A percentile compares a stretch with the other conserved stretches of the same genome.
phyloP scores from a whole-genome alignment of 306 rosid genomes.

The Pterocarpus macrocarpus region DNA sequence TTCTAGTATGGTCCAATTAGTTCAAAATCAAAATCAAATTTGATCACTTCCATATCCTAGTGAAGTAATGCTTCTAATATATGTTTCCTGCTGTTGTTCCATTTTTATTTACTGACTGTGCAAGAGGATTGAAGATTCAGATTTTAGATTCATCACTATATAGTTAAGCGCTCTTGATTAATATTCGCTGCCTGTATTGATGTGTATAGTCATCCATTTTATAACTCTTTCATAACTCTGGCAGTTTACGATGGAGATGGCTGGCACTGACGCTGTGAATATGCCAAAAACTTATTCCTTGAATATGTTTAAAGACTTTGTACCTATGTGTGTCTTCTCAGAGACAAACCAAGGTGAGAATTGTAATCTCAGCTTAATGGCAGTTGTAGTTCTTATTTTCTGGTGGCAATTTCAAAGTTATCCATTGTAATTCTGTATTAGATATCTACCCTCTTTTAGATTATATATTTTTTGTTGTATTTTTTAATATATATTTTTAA shows the following conservation, averaged over 20 bases:
- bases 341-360: conserved; percentile 88
- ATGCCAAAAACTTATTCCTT: conserved; percentile 75
- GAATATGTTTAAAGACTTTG: conserved; percentile 92
- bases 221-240: conserved; percentile 40
- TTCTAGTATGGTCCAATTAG: too few relatives aligned
- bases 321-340: conserved; percentile 94
- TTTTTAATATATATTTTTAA: not conserved
- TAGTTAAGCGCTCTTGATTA: conserved; percentile 11
- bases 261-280: conserved; percentile 67
- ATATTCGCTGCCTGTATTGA: conserved; percentile 26
- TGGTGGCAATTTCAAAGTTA: conserved; percentile 18
- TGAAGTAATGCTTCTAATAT: not conserved
- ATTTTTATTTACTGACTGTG: conserved; percentile 1
- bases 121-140: conserved; percentile 17
- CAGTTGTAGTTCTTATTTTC: not conserved
- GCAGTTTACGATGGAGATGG: conserved; percentile 97
- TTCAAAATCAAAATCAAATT: too few relatives aligned
- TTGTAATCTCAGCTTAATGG: conserved; percentile 32
- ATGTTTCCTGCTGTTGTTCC: conserved; percentile 1
- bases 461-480: not conserved
- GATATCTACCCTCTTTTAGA: conserved; percentile 22
- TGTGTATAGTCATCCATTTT: conserved; percentile 25
- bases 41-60: not conserved
- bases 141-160: conserved; percentile 23
- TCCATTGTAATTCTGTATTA: not conserved